Conservation (phyloP, 2,329 filamentous ascomycete species). For the Biscogniauxia mediterranea region DNA sequence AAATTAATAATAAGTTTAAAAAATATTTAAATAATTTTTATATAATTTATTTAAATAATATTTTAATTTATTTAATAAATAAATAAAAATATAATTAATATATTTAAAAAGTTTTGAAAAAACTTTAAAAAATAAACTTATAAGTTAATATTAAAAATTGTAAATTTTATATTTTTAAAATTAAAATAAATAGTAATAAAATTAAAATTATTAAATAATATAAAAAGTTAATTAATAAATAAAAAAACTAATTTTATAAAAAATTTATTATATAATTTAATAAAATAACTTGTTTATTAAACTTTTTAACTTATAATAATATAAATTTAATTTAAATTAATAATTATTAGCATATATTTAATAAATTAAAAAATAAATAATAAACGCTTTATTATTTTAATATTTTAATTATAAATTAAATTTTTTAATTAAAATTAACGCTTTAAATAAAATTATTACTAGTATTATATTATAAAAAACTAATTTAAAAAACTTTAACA, state of each 20-base stretch:
- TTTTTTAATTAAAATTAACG: background rate
- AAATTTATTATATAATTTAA: background rate
- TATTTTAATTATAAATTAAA: slow-evolving; percentile 1
- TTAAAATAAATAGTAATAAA: slow-evolving; percentile 1
- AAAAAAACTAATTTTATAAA: slow-evolving; percentile 1
- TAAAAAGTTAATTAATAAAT: background rate
- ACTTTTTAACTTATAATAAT: no score
- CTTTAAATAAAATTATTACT: no score
- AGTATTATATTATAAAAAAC: background rate
- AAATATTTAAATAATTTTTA: no score
- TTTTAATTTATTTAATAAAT: background rate
- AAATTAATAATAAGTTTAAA: no score
- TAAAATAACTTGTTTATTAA: no score
- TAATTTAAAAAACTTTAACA: no score
- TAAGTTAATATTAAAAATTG: no score
- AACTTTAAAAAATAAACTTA: no score
- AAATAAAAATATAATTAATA: background rate
- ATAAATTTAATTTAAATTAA: background rate
- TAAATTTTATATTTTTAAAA: background rate
- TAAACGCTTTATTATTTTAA: background rate
- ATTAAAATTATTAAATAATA: slow-evolving; percentile 3
- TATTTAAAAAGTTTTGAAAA: no score
- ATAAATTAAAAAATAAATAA: background rate
- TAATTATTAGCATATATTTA: no score
- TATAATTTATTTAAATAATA: background rate